Evolutionary conservation across 2,329 filamentous ascomycete species (phyloP).

Genomic region (Fusarium transvaalense): DNA sequence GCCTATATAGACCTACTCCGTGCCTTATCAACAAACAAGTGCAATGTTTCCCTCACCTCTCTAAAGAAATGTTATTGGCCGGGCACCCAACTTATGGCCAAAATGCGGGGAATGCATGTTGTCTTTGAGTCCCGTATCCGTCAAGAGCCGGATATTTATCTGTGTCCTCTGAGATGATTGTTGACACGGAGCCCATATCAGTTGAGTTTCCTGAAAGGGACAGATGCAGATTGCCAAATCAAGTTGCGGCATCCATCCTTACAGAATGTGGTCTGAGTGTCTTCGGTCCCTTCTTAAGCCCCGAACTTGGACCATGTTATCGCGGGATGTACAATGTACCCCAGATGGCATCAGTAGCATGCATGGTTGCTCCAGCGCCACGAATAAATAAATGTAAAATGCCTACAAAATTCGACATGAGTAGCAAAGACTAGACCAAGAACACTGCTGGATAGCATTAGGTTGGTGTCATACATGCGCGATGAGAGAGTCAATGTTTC

Average conservation of each 20-base stretch:
- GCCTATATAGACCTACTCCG: not conserved
- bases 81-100: not conserved
- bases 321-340: constrained; percentile 16
- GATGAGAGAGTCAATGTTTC: not conserved
- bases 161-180: constrained; percentile 4
- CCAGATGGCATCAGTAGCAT: constrained; percentile 14
- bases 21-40: constrained; percentile 3
- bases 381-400: not conserved
- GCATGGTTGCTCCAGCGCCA: constrained; percentile 23
- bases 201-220: not conserved
- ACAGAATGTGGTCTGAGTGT: not conserved
- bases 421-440: constrained; percentile 6
- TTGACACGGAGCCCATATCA: not conserved
- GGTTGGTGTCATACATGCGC: not conserved
- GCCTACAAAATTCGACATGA: constrained; percentile 1
- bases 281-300: not conserved
- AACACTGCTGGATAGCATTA: not conserved
- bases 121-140: constrained; percentile 12
- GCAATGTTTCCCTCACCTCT: constrained; percentile 7
- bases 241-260: constrained; percentile 4
- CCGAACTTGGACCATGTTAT: constrained; percentile 22
- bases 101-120: constrained; percentile 37
- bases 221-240: not conserved
- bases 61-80: constrained; percentile 21
- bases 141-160: constrained; percentile 17